Evolutionary conservation across 495 filamentous ascomycete species (phyloP), one percentile per base, ranked within the genome.

Genomic region (Pyronema domesticum): DNA sequence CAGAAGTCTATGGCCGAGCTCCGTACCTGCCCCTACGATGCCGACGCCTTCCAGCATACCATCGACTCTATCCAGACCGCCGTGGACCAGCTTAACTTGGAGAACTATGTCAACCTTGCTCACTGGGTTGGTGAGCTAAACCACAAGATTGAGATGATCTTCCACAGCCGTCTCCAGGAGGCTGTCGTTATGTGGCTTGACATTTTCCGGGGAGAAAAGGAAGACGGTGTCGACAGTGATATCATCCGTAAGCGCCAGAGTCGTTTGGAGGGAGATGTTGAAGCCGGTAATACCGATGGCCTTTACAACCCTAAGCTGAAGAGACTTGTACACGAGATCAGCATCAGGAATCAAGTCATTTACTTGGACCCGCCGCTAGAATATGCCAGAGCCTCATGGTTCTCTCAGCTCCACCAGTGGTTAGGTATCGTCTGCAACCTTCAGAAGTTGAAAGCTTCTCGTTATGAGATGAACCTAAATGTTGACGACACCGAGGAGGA

Each of bases 311-410:
- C 82, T 0, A 73, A 72, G 19, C 72, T 82, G 57, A 81, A 80
- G 58, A 78, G 73, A 33, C 74, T 95, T 40, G 71, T 86, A 34
- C 88, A 94, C 62, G 91, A 96, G 64, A 81, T 99, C 33, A 85
- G 85, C 4, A 96, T 96, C 80, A 83, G 83, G 33, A 95, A 96
- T 59, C 93, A 96, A 68, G 78, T 94, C 60, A 91, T 99, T 49
- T 93, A 89, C 60, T 76, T 99, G 23, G 89, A 95, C 46, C 91
- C 91, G 1, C 91, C 91, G 11, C 71, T 95, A 14, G 87, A 94
- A 65, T 93, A 78, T 68, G 89, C 91, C 35, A 78, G 89, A 52
- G 88, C 89, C 9, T 91, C 82, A 66, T 99, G 93, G 93, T 83
- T 94, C 59, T 76, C 76, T 6, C 88, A 96, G 60, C 76, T 99